A percentile compares a stretch with the other conserved stretches of the same genome.
phyloP scores from a whole-genome alignment of 2,329 filamentous ascomycete genomes.

The Dactylellina haptotyla region DNA sequence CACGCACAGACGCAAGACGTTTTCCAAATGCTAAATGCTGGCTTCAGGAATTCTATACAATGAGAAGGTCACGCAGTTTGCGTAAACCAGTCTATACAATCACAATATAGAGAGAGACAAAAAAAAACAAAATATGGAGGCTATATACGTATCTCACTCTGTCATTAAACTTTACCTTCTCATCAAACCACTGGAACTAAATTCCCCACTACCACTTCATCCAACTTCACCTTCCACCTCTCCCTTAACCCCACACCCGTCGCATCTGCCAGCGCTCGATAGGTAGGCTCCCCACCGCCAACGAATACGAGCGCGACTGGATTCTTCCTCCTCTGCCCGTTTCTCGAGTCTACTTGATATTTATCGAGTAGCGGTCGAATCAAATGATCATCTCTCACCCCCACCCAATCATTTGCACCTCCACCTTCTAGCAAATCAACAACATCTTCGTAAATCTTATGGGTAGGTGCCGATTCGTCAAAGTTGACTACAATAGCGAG shows the following conservation, averaged over 20 bases:
- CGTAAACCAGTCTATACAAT: neutral
- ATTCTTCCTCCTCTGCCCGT: conserved; percentile 48
- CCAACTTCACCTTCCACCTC: conserved; percentile 44
- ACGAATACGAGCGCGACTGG: conserved; percentile 43
- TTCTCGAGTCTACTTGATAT: conserved; percentile 48
- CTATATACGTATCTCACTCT: neutral
- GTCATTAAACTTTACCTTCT: neutral
- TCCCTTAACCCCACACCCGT: conserved; percentile 42
- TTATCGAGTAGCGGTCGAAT: conserved; percentile 44
- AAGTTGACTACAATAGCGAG: conserved; percentile 50
- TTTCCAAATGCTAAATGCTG: too few relatives aligned
- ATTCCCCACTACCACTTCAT: conserved; percentile 37
- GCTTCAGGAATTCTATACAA: too few relatives aligned
- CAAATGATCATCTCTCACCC: conserved; percentile 38
- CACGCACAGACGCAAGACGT: too few relatives aligned
- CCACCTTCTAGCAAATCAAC: conserved; percentile 35
- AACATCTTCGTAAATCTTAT: conserved; percentile 24
- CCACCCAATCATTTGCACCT: conserved; percentile 47
- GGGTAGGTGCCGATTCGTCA: conserved; percentile 24
- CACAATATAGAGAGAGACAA: neutral
- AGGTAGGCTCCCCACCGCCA: conserved; percentile 40
- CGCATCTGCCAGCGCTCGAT: conserved; percentile 37
- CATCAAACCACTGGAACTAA: conserved; percentile 38
- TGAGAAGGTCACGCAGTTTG: neutral
- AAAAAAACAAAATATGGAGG: neutral